Percentiles rank a stretch among this genome's conserved stretches.
These are phyloP conservation scores for Ogataea haglerorum DNA, from an alignment of 805 yeast genomes.

Conservation along the genomic window DNA sequence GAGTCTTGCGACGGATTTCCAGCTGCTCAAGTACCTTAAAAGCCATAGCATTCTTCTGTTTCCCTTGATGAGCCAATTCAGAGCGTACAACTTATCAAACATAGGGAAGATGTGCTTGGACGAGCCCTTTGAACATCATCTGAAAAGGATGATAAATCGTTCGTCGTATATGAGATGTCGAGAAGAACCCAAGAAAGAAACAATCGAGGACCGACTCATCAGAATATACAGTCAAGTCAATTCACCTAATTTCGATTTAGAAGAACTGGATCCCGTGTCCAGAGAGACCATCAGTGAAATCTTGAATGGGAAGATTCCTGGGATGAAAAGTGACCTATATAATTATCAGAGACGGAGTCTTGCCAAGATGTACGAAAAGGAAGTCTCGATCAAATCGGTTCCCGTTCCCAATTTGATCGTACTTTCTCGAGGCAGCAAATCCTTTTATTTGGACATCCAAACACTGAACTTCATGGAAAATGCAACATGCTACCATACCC, in stretches of 20 bases:
- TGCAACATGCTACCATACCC: conserved; percentile 45
- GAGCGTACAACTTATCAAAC: background rate
- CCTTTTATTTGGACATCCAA: conserved; percentile 37
- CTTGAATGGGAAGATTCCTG: conserved; percentile 35
- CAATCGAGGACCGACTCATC: conserved; percentile 25
- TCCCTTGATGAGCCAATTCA: background rate
- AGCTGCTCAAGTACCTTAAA: conserved; percentile 9
- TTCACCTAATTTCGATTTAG: conserved; percentile 29
- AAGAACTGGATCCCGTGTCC: conserved; percentile 19
- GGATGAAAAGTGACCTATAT: conserved; percentile 50
- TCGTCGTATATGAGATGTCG: conserved; percentile 14
- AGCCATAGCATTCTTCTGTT: conserved; percentile 11
- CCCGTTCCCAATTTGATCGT: conserved; percentile 24
- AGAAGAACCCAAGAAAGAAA: conserved; percentile 14
- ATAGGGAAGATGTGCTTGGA: conserved; percentile 7
- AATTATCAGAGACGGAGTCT: conserved; percentile 60
- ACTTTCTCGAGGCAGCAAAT: background rate
- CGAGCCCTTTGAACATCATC: conserved; percentile 28
- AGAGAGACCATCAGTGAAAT: conserved; percentile 23
- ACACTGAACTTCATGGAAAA: conserved; percentile 28
- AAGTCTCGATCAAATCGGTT: conserved; percentile 32
- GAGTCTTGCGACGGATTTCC: conserved; percentile 22
- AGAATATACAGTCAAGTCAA: conserved; percentile 35
- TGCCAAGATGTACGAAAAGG: conserved; percentile 56
- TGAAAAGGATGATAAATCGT: conserved; percentile 34